phyloP scores from a whole-genome alignment of 306 rosid genomes.

The Cucurbita argyrosperma region DNA sequence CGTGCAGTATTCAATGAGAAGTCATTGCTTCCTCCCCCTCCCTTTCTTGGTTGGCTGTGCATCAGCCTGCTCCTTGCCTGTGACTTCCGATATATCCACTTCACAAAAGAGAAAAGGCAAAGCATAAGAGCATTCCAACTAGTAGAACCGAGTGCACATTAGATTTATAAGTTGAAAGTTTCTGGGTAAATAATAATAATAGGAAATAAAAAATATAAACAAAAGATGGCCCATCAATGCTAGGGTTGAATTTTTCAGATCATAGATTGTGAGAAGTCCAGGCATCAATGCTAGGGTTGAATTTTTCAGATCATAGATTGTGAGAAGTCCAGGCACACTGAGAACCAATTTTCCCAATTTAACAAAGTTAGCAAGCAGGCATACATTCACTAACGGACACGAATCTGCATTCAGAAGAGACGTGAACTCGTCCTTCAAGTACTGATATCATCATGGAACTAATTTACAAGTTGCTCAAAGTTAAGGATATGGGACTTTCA shows the following conservation, averaged over 20 bases:
- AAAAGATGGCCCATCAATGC: neutral
- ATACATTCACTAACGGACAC: neutral
- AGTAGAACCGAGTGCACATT: neutral
- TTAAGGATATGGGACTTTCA: neutral
- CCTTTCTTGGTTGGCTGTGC: constrained; percentile 68
- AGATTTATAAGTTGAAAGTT: neutral
- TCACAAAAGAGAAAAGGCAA: constrained; percentile 11
- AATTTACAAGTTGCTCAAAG: neutral
- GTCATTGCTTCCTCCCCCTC: constrained; percentile 70
- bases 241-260: neutral
- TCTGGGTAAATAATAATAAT: neutral
- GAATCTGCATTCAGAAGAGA: neutral
- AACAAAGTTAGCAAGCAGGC: neutral
- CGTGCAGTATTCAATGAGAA: constrained; percentile 10
- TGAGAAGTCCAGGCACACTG: neutral
- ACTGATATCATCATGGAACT: neutral
- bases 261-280: neutral
- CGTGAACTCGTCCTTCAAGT: neutral
- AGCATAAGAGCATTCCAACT: constrained; percentile 9
- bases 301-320: neutral
- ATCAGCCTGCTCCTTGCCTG: constrained; percentile 67
- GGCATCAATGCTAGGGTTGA: neutral
- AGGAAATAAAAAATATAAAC: neutral
- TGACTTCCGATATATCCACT: constrained; percentile 62
- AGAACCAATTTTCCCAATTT: neutral